A percentile compares a stretch with the other conserved stretches of the same genome.
Evolutionary conservation across 2,329 filamentous ascomycete genomes (phyloP).

Genomic region (Alternaria sp.): DNA sequence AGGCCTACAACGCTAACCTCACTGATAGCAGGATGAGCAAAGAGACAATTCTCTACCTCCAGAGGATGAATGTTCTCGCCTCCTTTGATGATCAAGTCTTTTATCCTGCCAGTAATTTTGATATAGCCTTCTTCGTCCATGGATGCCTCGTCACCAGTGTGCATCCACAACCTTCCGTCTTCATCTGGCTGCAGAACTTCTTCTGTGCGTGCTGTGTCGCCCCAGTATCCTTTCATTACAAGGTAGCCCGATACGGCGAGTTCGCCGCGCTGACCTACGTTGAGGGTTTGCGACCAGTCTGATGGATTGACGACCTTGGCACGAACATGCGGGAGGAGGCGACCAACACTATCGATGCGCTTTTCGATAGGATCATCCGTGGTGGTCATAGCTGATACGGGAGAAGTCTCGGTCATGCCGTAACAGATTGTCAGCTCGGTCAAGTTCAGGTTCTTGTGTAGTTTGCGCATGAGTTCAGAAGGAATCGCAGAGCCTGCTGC

Average conservation of each 20-base stretch:
- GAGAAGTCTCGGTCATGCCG: constrained; percentile 91
- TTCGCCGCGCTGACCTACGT: constrained; percentile 76
- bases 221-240: constrained; percentile 91
- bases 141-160: constrained; percentile 86
- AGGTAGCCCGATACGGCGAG: constrained; percentile 84
- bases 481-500: constrained; percentile 89
- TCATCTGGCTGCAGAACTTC: constrained; percentile 71
- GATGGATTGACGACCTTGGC: constrained; percentile 78
- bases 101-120: constrained; percentile 88
- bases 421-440: constrained; percentile 91
- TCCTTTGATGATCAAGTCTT: constrained; percentile 93
- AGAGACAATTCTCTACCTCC: constrained; percentile 88
- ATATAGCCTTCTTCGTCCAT: constrained; percentile 88
- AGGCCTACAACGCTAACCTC: constrained; percentile 87
- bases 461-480: constrained; percentile 76
- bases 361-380: constrained; percentile 77
- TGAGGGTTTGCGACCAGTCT: constrained; percentile 67
- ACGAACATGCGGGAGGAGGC: constrained; percentile 81
- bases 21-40: constrained; percentile 72
- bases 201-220: constrained; percentile 72
- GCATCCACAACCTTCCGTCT: constrained; percentile 77
- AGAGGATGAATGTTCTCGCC: constrained; percentile 97
- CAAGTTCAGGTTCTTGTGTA: constrained; percentile 78
- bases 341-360: constrained; percentile 78
- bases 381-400: constrained; percentile 79